Conservation (phyloP, 352 stramenopile genomes). For the Globisporangium barbulae region DNA sequence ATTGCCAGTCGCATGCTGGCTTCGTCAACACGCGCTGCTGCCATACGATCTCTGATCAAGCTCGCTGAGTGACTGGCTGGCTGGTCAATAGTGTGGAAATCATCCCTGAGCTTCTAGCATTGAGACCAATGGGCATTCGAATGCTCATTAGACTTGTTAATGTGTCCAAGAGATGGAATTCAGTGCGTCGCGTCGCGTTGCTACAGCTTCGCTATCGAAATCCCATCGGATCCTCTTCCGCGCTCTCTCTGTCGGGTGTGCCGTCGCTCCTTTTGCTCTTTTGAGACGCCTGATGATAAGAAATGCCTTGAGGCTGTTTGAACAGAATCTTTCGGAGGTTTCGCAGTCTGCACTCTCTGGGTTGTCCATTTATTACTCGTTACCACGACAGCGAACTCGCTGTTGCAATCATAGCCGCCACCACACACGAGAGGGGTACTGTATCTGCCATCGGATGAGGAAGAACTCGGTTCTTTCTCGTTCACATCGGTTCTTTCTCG, state of each 20-base stretch:
- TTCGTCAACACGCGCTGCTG: not conserved
- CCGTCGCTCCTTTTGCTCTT: not conserved
- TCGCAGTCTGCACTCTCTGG: not conserved
- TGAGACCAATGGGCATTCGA: no score
- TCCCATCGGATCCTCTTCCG: not conserved
- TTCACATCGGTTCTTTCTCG: no score
- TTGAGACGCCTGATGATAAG: not conserved
- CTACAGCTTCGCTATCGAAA: not conserved
- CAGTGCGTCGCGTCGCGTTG: not conserved
- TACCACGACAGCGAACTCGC: no score
- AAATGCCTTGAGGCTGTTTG: not conserved
- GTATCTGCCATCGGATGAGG: no score
- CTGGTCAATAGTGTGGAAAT: not conserved
- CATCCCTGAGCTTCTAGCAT: no score
- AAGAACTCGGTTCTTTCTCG: no score
- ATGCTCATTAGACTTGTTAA: no score
- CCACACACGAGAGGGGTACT: no score
- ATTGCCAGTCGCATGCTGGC: not conserved
- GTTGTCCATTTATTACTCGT: no score
- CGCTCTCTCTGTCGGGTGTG: not conserved
- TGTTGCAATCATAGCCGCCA: no score
- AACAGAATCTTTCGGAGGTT: not conserved
- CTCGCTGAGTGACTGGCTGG: not conserved
- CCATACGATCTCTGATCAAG: not conserved
- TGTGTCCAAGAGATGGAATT: no score